Percentiles rank a stretch among this genome's conserved stretches.
Conservation (phyloP, 106 monocot genomes). For the Dendrobium officinale region DNA sequence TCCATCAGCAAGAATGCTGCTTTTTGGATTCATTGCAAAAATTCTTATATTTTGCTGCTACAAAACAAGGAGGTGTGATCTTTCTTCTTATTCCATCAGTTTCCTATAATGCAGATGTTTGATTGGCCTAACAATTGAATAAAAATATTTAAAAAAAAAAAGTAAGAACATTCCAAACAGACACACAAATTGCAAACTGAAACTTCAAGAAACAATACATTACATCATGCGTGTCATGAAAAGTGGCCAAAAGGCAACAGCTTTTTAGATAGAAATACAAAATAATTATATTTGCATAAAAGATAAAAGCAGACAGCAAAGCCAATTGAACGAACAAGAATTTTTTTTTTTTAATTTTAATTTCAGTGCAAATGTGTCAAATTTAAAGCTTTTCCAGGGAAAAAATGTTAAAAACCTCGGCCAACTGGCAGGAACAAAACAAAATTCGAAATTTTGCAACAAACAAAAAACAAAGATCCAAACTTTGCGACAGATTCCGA, state of each 20-base stretch:
- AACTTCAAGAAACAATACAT: not conserved
- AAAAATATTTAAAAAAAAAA: not conserved
- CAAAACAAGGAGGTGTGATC: slow-evolving; percentile 9
- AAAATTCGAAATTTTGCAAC: too few relatives aligned
- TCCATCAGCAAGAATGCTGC: slow-evolving; percentile 14
- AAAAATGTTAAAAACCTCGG: too few relatives aligned
- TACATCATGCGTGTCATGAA: not conserved
- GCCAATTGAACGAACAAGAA: too few relatives aligned
- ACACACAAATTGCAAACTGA: not conserved
- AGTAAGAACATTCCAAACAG: not conserved
- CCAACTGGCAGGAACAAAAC: too few relatives aligned
- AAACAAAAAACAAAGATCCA: too few relatives aligned
- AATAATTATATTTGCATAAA: too few relatives aligned
- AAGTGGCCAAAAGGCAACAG: not conserved
- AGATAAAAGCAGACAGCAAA: too few relatives aligned
- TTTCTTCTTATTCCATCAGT: not conserved
- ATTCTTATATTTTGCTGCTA: slow-evolving; percentile 11
- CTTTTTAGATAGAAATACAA: not conserved
- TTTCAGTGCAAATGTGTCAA: too few relatives aligned
- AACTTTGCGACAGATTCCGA: too few relatives aligned
- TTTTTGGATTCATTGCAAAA: slow-evolving; percentile 1
- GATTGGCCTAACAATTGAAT: not conserved
- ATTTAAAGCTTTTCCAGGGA: too few relatives aligned
- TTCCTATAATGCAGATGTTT: not conserved
- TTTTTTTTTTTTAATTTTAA: too few relatives aligned